Evolutionary conservation across 305 asterid species (phyloP), one percentile per base, ranked within the genome.

Genomic region (Lippia alba): DNA sequence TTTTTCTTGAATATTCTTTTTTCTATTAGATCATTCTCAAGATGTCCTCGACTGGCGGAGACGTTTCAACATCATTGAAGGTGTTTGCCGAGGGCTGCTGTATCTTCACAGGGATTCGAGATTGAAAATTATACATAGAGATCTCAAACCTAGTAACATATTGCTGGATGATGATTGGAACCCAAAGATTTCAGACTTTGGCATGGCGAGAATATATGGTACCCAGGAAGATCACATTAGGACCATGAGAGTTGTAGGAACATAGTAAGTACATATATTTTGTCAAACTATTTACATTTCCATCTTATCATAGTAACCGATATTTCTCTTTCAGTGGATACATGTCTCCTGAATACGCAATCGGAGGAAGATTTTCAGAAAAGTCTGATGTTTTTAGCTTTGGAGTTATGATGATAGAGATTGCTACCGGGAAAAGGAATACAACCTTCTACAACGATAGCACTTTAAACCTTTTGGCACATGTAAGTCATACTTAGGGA

Each of bases 41-140:
- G 55, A 77, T n/a, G 53, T 74, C 24, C 79, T 85, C 59, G 87
- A 85, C 66, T 82, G 89, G 85, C 65, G 53, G 14, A 82, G 61
- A 24, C 78, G 81, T 0, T 72, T 77, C 17, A 78, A 24, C 57
- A 80, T 84, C 54, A 80, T 84, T 0, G 76, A 80, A 71, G 87
- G 89, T 16, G 74, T 82, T 54, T 80, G 85, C 1, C 74, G 84
- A 71, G 90, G 87, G 12, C 82, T 85, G 12, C 64, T 82, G 15
- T 85, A 82, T 70, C 87, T 85, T 18, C 87, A 85, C 54, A 85
- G 85, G 61, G 86, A 81, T 65, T 84, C 89, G 3, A 73, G 85
- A 57, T 32, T 84, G 80, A 84, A 65, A 56, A 79, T 82, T 14
- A 77, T 79, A n/a, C 86, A 82, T 33, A 64, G 84, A 5, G 86